Percentiles rank a stretch among this genome's conserved stretches.
These are phyloP conservation scores for Quercus suber DNA, from an alignment of 306 rosid genomes.

Conservation along the genomic window DNA sequence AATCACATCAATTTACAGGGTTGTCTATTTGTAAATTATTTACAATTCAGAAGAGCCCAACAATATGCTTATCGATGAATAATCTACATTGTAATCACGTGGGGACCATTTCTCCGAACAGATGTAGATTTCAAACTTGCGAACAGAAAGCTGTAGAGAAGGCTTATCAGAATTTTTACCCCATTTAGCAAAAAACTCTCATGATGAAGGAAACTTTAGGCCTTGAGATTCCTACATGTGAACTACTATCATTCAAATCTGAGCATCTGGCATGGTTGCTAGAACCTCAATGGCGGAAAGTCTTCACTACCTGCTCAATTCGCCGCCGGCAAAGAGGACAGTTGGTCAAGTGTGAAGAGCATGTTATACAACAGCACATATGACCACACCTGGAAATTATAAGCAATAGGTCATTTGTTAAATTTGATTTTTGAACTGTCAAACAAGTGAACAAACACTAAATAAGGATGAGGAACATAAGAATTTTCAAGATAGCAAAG, in stretches of 20 bases:
- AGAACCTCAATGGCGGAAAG: slow-evolving; percentile 77
- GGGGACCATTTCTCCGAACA: neutral
- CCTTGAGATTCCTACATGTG: slow-evolving; percentile 10
- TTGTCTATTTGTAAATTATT: slow-evolving; percentile 5
- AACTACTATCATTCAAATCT: neutral
- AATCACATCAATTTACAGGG: slow-evolving; percentile 12
- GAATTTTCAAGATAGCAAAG: neutral
- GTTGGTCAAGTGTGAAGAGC: slow-evolving; percentile 79
- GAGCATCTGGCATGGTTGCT: slow-evolving; percentile 8
- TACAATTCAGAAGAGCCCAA: slow-evolving; percentile 32
- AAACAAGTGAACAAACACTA: neutral
- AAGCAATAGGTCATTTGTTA: slow-evolving; percentile 16
- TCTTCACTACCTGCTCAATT: slow-evolving; percentile 81
- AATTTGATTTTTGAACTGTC: neutral
- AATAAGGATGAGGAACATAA: neutral
- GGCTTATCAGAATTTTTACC: slow-evolving; percentile 6
- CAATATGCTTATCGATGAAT: slow-evolving; percentile 5
- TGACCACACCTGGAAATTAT: slow-evolving; percentile 84
- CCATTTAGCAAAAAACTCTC: neutral
- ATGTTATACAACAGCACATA: slow-evolving; percentile 91
- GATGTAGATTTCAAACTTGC: slow-evolving; percentile 10
- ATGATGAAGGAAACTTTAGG: slow-evolving; percentile 15
- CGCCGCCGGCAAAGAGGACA: slow-evolving; percentile 94
- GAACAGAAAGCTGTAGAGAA: slow-evolving; percentile 15
- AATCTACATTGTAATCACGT: neutral